These are phyloP conservation scores for Fusarium globosum DNA, from an alignment of 2,329 filamentous ascomycete species.

Conservation along the genomic window DNA sequence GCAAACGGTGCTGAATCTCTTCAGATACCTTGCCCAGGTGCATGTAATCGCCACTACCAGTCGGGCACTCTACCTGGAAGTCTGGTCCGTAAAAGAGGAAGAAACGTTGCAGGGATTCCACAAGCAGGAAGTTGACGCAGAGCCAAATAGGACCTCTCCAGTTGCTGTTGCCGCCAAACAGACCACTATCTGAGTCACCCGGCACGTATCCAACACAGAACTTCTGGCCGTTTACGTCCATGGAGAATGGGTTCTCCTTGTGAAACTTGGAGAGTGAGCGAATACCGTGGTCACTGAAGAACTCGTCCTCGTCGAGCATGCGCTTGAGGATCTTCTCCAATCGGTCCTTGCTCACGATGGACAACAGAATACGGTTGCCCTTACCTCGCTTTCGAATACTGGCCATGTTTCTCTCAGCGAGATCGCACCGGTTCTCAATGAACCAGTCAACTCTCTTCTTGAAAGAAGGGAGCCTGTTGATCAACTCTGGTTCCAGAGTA, in stretches of 20 bases:
- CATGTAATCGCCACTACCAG: conserved; percentile 93
- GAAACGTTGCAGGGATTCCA: conserved; percentile 94
- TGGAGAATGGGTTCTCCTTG: conserved; percentile 88
- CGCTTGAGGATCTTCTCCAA: conserved; percentile 87
- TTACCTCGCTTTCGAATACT: conserved; percentile 92
- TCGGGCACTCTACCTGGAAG: conserved; percentile 92
- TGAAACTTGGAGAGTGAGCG: conserved; percentile 93
- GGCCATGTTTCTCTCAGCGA: conserved; percentile 93
- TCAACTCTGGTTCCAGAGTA: conserved; percentile 91
- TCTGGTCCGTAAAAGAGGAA: conserved; percentile 94
- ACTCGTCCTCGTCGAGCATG: conserved; percentile 95
- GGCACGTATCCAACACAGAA: conserved; percentile 92
- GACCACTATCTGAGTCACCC: conserved; percentile 93
- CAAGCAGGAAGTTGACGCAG: conserved; percentile 92
- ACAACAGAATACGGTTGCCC: conserved; percentile 85
- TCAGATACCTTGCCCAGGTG: conserved; percentile 95
- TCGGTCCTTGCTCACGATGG: conserved; percentile 93
- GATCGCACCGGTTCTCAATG: conserved; percentile 84
- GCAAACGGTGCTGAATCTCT: conserved; percentile 92
- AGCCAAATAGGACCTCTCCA: conserved; percentile 98
- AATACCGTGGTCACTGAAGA: conserved; percentile 89
- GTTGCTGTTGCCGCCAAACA: conserved; percentile 98
- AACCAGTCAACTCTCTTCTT: conserved; percentile 96
- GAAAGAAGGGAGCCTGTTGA: conserved; percentile 91
- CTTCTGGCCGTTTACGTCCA: conserved; percentile 93